A percentile compares a stretch with the other conserved stretches of the same genome.
Evolutionary conservation across 306 rosid species (phyloP).

Genomic region (Dryas drummondii): DNA sequence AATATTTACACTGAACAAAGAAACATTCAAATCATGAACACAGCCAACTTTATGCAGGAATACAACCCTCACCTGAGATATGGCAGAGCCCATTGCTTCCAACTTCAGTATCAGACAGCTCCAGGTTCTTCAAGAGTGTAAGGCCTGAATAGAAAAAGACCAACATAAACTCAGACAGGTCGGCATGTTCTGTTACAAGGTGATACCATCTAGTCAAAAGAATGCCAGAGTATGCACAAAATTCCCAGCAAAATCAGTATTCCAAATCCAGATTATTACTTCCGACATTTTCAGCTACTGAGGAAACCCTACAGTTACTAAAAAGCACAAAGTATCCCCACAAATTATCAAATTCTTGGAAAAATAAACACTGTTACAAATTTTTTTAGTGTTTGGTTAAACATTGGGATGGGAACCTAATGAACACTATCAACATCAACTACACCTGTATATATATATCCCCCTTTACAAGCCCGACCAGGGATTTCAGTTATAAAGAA

Average conservation of each 20-base stretch:
- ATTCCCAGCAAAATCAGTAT: neutral
- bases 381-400: neutral
- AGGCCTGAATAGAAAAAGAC: conserved; percentile 42
- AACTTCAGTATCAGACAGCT: conserved; percentile 72
- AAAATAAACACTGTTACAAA: neutral
- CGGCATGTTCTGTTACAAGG: neutral
- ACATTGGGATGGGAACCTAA: neutral
- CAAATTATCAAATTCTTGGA: neutral
- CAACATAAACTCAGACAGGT: neutral
- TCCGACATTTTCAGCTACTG: too few species aligned
- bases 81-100: conserved; percentile 60
- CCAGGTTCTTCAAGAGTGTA: conserved; percentile 52
- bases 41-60: neutral
- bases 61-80: conserved; percentile 50
- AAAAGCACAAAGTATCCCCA: too few species aligned
- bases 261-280: too few species aligned
- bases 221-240: neutral
- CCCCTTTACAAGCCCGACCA: too few species aligned
- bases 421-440: neutral
- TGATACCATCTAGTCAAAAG: neutral
- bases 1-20: neutral
- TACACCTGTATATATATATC: neutral
- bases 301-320: too few species aligned
- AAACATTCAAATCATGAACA: neutral
- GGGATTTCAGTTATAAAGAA: neutral